A percentile compares a stretch with the other conserved stretches of the same genome.
phyloP scores from a whole-genome alignment of 352 stramenopile species.

The Pythium aquatile region DNA sequence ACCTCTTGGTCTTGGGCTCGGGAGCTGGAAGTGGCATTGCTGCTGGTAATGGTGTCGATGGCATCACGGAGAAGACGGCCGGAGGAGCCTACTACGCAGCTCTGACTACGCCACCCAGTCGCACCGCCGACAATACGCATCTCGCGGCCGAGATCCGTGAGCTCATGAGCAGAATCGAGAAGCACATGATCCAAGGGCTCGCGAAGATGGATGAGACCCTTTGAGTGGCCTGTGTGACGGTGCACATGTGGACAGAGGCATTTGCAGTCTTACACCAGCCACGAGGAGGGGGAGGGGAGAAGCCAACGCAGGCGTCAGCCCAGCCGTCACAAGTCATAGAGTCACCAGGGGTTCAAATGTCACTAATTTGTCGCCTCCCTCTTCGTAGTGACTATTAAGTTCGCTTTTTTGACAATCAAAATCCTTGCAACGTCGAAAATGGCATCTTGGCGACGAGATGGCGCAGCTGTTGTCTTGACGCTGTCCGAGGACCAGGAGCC shows the following conservation, averaged over 20 bases:
- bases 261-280: not conserved
- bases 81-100: not conserved
- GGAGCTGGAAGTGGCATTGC: not conserved
- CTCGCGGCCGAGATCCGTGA: conserved; percentile 15
- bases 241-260: too few relatives aligned
- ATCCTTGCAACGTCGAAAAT: conserved; percentile 12
- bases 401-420: conserved; percentile 2
- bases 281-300: not conserved
- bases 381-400: conserved; percentile 10
- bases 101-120: not conserved
- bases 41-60: conserved; percentile 5
- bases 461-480: conserved; percentile 17
- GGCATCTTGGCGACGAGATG: conserved; percentile 30
- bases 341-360: not conserved
- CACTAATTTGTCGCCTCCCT: not conserved
- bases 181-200: conserved; percentile 10
- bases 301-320: not conserved
- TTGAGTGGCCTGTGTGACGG: too few relatives aligned
- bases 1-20: conserved; percentile 16
- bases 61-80: conserved; percentile 2
- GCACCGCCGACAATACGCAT: not conserved
- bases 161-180: conserved; percentile 20
- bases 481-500: conserved; percentile 6
- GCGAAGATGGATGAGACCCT: conserved; percentile 9
- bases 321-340: not conserved